These are phyloP conservation scores for Zasmidium cellare DNA, from an alignment of 2,329 filamentous ascomycete species.

Conservation along the genomic window DNA sequence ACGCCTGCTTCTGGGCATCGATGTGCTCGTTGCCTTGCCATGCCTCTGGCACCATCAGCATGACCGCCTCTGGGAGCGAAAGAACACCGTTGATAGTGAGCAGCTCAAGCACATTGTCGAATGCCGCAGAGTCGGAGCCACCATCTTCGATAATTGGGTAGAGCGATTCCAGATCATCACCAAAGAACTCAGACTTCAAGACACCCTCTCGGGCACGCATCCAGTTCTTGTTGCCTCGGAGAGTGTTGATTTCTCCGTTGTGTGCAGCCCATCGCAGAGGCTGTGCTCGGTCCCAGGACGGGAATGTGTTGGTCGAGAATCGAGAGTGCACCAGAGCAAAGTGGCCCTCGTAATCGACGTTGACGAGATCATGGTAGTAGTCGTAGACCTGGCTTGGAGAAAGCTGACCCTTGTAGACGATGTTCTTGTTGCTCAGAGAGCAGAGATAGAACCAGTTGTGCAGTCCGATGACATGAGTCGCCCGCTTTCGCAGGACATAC, in stretches of 20 bases:
- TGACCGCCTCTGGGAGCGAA: slow-evolving; percentile 91
- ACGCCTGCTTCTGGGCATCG: slow-evolving; percentile 93
- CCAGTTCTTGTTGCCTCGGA: slow-evolving; percentile 99
- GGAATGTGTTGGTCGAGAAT: slow-evolving; percentile 98
- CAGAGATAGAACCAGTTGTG: slow-evolving; percentile 99
- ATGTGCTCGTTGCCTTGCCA: slow-evolving; percentile 93
- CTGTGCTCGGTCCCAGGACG: slow-evolving; percentile 96
- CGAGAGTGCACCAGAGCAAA: slow-evolving; percentile 96
- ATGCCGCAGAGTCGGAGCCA: slow-evolving; percentile 93
- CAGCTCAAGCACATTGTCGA: slow-evolving; percentile 93
- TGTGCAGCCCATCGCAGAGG: slow-evolving; percentile 95
- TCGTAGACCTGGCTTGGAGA: slow-evolving; percentile 94
- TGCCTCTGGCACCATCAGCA: slow-evolving; percentile 97
- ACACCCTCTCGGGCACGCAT: slow-evolving; percentile 96
- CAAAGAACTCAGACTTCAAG: slow-evolving; percentile 89
- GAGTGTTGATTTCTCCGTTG: slow-evolving; percentile 97
- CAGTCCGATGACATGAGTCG: slow-evolving; percentile 89
- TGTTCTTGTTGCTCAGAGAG: slow-evolving; percentile 96
- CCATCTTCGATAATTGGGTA: slow-evolving; percentile 97
- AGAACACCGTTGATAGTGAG: slow-evolving; percentile 94
- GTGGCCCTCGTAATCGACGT: slow-evolving; percentile 95
- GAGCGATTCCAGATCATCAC: slow-evolving; percentile 83
- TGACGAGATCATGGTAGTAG: slow-evolving; percentile 96
- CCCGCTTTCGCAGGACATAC: slow-evolving; percentile 90
- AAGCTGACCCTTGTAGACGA: slow-evolving; percentile 97